These are phyloP conservation scores for Coniochaeta sp. DNA, from an alignment of 2,329 filamentous ascomycete species.

Conservation along the genomic window DNA sequence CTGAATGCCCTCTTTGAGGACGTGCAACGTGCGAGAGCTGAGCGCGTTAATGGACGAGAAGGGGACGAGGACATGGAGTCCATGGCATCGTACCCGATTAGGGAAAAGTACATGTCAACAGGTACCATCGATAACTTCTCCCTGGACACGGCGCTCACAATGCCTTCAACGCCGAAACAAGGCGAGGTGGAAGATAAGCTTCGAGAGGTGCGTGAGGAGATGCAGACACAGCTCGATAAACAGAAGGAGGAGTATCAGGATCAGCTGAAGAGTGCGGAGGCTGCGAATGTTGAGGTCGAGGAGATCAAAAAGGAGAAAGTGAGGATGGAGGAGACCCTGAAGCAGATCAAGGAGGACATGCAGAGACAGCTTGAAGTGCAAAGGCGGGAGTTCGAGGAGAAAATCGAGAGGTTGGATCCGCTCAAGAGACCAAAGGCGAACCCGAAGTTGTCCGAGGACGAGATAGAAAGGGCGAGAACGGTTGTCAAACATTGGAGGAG, in stretches of 20 bases:
- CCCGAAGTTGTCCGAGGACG: slow-evolving; percentile 61
- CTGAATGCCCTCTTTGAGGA: slow-evolving; percentile 91
- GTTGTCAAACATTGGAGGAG: slow-evolving; percentile 71
- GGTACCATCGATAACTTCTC: slow-evolving; percentile 96
- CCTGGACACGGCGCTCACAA: slow-evolving; percentile 85
- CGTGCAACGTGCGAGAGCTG: slow-evolving; percentile 78
- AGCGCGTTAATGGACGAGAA: slow-evolving; percentile 64
- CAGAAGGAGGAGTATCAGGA: slow-evolving; percentile 79
- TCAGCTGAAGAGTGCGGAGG: slow-evolving; percentile 68
- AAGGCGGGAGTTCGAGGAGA: slow-evolving; percentile 75
- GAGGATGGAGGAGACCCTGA: slow-evolving; percentile 76
- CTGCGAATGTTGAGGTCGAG: slow-evolving; percentile 69
- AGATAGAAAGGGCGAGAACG: slow-evolving; percentile 62
- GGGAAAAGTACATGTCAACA: slow-evolving; percentile 93
- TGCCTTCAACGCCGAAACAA: slow-evolving; percentile 84
- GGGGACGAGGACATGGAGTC: slow-evolving; percentile 89
- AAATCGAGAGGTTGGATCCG: slow-evolving; percentile 69
- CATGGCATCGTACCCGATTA: slow-evolving; percentile 73
- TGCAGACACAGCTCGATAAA: slow-evolving; percentile 75
- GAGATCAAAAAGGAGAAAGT: slow-evolving; percentile 77
- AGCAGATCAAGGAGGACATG: slow-evolving; percentile 78
- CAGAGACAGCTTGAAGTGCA: slow-evolving; percentile 78
- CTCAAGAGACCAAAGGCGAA: slow-evolving; percentile 54
- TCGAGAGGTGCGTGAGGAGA: slow-evolving; percentile 68
- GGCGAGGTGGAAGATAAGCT: slow-evolving; percentile 70